A percentile compares a stretch with the other conserved stretches of the same genome.
Evolutionary conservation across 2,329 filamentous ascomycete species (phyloP).

Genomic region (Colletotrichum australisinense): DNA sequence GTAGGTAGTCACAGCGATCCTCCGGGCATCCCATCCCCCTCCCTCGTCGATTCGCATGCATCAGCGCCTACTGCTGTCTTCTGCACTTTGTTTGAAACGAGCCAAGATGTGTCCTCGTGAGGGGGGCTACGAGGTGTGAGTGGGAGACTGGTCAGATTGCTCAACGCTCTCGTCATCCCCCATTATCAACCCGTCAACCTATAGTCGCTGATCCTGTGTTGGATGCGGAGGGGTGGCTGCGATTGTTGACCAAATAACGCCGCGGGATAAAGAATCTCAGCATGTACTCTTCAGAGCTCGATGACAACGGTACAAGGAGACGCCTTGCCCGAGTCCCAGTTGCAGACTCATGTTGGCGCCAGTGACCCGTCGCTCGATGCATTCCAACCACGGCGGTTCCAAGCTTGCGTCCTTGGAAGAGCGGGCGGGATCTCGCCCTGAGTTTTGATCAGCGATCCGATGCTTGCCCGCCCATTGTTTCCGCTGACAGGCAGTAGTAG

Average conservation of each 20-base stretch:
- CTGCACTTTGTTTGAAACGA: slow-evolving; percentile 23
- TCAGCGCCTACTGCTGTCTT: slow-evolving; percentile 2
- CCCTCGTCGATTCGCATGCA: slow-evolving; percentile 1
- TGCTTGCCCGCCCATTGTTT: slow-evolving; percentile 9
- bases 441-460: slow-evolving; percentile 18
- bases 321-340: background rate
- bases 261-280: background rate
- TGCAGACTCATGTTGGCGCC: slow-evolving; percentile 10
- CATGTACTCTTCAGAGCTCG: background rate
- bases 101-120: slow-evolving; percentile 12
- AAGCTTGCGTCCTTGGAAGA: background rate
- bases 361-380: background rate
- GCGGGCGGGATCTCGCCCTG: slow-evolving; percentile 10
- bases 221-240: background rate
- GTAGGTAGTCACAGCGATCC: background rate
- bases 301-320: background rate
- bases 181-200: background rate
- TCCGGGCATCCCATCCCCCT: background rate
- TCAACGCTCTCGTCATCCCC: background rate
- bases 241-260: background rate
- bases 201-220: background rate
- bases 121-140: background rate
- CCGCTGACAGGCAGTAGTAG: slow-evolving; percentile 19
- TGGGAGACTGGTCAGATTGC: background rate
- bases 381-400: background rate